phyloP scores from a whole-genome alignment of 306 rosid species.

The Trifolium pratense region DNA sequence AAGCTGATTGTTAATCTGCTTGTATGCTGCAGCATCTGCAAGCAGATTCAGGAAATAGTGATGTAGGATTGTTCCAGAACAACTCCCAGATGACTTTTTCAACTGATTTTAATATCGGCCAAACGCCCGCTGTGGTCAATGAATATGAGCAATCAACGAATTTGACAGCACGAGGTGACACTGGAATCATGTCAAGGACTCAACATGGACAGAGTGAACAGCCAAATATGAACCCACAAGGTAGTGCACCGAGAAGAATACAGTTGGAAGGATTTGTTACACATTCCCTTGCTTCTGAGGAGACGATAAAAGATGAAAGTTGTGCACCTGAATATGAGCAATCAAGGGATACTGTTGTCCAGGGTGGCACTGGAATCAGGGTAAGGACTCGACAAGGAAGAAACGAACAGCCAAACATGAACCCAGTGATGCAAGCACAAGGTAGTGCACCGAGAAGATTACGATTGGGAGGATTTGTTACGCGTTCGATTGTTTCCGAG shows the following conservation, averaged over 20 bases:
- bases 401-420: conserved; percentile 37
- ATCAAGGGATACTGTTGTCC: conserved; percentile 38
- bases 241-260: conserved; percentile 66
- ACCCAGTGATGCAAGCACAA: conserved; percentile 21
- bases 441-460: conserved; percentile 69
- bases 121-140: conserved; percentile 25
- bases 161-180: conserved; percentile 30
- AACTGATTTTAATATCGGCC: conserved; percentile 41
- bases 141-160: conserved; percentile 44
- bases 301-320: conserved; percentile 7
- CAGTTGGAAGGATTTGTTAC: conserved; percentile 45
- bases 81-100: conserved; percentile 40
- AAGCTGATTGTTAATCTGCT: conserved; percentile 14
- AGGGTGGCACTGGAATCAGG: conserved; percentile 50
- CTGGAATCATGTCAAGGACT: conserved; percentile 53
- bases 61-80: conserved; percentile 34
- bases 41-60: conserved; percentile 20
- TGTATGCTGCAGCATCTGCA: conserved; percentile 49
- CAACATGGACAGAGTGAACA: conserved; percentile 45
- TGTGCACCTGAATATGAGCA: conserved; percentile 39
- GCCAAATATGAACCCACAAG: conserved; percentile 37
- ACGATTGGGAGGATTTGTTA: conserved; percentile 46
- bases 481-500: conserved; percentile 28
- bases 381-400: conserved; percentile 47
- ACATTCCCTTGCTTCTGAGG: conserved; percentile 30